Base-by-base conservation (phyloP, 1,284 basidiomycete species). In the Papiliotrema nemorosa region DNA sequence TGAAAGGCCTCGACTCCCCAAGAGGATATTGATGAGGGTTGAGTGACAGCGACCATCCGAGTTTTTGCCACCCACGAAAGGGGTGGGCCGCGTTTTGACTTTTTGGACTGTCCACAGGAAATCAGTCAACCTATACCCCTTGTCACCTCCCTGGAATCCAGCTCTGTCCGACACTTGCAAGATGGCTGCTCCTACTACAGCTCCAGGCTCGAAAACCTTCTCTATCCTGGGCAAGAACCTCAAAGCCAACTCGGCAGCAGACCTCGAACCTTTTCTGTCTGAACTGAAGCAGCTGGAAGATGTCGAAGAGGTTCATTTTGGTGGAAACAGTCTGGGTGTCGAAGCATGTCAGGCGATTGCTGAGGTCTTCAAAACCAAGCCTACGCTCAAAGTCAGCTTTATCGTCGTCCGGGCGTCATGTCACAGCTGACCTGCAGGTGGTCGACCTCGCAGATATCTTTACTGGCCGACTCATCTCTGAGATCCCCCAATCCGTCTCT, bases 401-500 rank as follows among this genome's bases (percentile, higher is more conserved):
- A 40, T 24, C 50, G 43, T 6, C 38, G 3, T 6, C 42, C 9
- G n/a, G 21, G 20, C 21, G 39, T 6, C 39, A 9, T 9, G 12
- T 7, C 14, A 14, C 9, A 31, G 47, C 31, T 49, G 29, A 44
- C 10, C 12, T 6, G 21, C 16, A 97, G 92, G 78, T 96, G 50
- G 94, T 91, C 60, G 87, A 97, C 78, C 88, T 97, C 62, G 88
- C 91, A 42, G 96, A 97, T 77, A 94, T 98, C 76, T 98, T 98
- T 78, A 97, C 94, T 10, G 90, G 93, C 44, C 87, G 96, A 54
- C 81, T 97, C 61, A 97, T 97, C 78, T 81, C 84, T 55, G 94
- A 98, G 76, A 97, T 98, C 69, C 96, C 96, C 3, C 82, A 80
- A 61, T 89, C 94, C 2, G 84, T 98, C 39, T 81, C 84, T 34